Conservation (phyloP, 352 stramenopile genomes). For the Globisporangium carolinianum region DNA sequence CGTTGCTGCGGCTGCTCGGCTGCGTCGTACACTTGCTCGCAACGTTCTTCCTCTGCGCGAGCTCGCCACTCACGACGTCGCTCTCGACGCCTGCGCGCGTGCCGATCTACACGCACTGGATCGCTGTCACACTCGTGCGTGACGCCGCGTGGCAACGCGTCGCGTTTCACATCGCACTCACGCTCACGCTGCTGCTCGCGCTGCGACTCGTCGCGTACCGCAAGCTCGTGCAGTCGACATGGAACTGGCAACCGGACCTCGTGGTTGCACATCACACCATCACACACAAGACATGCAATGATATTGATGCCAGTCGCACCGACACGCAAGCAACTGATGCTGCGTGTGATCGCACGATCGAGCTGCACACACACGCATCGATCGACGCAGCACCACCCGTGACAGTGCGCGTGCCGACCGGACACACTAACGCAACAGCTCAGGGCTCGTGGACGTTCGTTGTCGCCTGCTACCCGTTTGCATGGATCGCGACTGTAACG, state of each 20-base stretch:
- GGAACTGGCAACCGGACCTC: slow-evolving; percentile 39
- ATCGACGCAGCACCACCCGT: neutral
- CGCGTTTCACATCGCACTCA: slow-evolving; percentile 22
- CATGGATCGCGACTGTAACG: slow-evolving; percentile 1
- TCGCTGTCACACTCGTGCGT: slow-evolving; percentile 13
- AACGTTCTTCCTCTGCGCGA: slow-evolving; percentile 30
- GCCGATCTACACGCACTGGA: slow-evolving; percentile 29
- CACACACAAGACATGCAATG: slow-evolving; percentile 16
- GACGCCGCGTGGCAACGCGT: slow-evolving; percentile 21
- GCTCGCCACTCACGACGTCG: slow-evolving; percentile 34
- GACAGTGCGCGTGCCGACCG: slow-evolving; percentile 13
- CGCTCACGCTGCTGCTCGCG: too few species aligned
- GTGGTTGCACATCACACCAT: slow-evolving; percentile 21
- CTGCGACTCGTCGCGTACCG: slow-evolving; percentile 16
- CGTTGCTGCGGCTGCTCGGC: neutral
- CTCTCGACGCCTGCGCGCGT: slow-evolving; percentile 23
- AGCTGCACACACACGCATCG: neutral
- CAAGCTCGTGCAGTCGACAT: slow-evolving; percentile 26
- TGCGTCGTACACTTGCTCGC: slow-evolving; percentile 26
- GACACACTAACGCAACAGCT: slow-evolving; percentile 15
- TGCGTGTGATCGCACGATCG: neutral
- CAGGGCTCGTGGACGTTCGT: slow-evolving; percentile 58
- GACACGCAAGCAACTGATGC: too few species aligned
- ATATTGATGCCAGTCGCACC: neutral
- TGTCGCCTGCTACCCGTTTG: slow-evolving; percentile 22